Conservation (phyloP, 202 grass and related monocot species). For the Carex arenaria region DNA sequence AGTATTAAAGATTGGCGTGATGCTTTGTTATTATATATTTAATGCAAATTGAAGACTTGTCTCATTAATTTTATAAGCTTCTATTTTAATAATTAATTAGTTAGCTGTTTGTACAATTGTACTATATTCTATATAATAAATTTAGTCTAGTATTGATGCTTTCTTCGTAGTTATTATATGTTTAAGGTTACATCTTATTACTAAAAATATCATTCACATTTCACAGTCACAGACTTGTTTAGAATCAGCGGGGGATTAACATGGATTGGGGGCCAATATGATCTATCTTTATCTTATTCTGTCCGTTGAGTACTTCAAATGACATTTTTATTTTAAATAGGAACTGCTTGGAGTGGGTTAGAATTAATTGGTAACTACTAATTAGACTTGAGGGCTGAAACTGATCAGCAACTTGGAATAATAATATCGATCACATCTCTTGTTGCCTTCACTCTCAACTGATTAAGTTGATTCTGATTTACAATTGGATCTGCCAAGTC, state of each 20-base stretch:
- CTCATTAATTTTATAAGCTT: not conserved
- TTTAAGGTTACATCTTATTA: not conserved
- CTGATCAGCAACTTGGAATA: not conserved
- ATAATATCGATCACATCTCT: not conserved
- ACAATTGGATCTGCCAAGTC: not conserved
- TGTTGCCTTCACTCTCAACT: not conserved
- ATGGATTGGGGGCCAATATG: not conserved
- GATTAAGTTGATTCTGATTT: not conserved
- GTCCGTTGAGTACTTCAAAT: not conserved
- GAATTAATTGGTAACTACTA: not conserved
- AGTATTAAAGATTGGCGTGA: not conserved
- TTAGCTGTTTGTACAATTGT: not conserved
- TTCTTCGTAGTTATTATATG: not conserved
- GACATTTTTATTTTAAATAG: not conserved
- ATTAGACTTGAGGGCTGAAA: not conserved
- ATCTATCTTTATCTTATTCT: not conserved
- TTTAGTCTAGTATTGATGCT: not conserved
- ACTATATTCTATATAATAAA: constrained; percentile 10
- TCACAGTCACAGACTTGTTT: not conserved
- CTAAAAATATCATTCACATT: not conserved
- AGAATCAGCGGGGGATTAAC: not conserved
- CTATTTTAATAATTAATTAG: not conserved
- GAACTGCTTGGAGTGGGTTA: not conserved
- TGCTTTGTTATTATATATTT: not conserved
- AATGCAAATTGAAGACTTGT: not conserved